A percentile compares a stretch with the other conserved stretches of the same genome.
phyloP scores from a whole-genome alignment of 768 basidiomycete species.

The Symmetrospora coprosmae region DNA sequence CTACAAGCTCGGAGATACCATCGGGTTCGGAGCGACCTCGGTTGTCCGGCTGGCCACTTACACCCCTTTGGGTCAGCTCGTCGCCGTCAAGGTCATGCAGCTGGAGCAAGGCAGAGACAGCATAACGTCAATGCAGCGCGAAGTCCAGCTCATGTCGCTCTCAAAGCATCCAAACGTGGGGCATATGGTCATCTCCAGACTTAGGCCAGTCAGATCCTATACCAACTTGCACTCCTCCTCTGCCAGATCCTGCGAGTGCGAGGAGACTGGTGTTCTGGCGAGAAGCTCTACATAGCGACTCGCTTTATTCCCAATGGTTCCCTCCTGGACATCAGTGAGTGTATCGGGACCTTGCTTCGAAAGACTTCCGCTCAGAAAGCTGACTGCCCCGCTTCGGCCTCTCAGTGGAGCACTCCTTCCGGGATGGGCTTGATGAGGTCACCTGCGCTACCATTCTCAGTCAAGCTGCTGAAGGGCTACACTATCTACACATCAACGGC shows the following conservation, averaged over 20 bases:
- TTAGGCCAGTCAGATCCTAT: neutral
- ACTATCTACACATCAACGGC: slow-evolving; percentile 71
- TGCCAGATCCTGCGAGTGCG: slow-evolving; percentile 85
- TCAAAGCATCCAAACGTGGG: slow-evolving; percentile 43
- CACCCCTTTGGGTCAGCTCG: slow-evolving; percentile 43
- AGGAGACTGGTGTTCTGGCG: slow-evolving; percentile 72
- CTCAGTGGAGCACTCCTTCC: slow-evolving; percentile 53
- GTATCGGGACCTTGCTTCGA: slow-evolving; percentile 30
- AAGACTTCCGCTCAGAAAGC: slow-evolving; percentile 22
- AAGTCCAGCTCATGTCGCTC: slow-evolving; percentile 82
- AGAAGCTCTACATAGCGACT: slow-evolving; percentile 69
- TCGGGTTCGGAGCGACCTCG: slow-evolving; percentile 72
- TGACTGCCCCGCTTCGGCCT: neutral
- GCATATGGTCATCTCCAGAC: neutral
- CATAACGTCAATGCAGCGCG: slow-evolving; percentile 37
- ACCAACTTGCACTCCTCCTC: slow-evolving; percentile 38
- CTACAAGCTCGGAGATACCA: slow-evolving; percentile 20
- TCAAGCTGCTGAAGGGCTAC: slow-evolving; percentile 75
- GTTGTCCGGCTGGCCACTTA: slow-evolving; percentile 70
- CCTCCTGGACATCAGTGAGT: slow-evolving; percentile 29
- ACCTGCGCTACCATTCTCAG: slow-evolving; percentile 69
- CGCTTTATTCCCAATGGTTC: slow-evolving; percentile 72
- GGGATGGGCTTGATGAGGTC: slow-evolving; percentile 81
- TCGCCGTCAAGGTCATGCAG: slow-evolving; percentile 67
- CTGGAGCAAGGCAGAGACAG: slow-evolving; percentile 3